These are phyloP conservation scores for Yarrowia deformans DNA, from an alignment of 805 yeast genomes.

Conservation along the genomic window DNA sequence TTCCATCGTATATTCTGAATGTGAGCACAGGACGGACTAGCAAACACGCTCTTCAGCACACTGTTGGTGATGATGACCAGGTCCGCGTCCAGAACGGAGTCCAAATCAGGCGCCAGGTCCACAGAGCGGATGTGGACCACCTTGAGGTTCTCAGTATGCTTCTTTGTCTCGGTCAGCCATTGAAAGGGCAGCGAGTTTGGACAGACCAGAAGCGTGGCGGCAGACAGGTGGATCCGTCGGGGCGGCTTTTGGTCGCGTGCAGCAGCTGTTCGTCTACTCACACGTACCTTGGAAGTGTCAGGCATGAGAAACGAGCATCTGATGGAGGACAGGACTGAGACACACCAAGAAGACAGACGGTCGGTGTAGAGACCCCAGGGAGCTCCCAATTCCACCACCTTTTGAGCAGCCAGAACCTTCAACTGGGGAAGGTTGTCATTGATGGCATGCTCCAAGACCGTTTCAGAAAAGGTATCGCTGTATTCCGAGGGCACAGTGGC, in stretches of 20 bases:
- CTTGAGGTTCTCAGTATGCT: slow-evolving; percentile 15
- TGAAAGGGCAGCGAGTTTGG: slow-evolving; percentile 22
- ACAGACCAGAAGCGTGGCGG: slow-evolving; percentile 7
- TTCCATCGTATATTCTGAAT: slow-evolving; percentile 28
- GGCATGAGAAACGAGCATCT: slow-evolving; percentile 21
- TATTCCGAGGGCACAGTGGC: slow-evolving; percentile 18
- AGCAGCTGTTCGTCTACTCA: slow-evolving; percentile 14
- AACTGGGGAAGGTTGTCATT: background rate
- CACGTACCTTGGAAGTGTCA: background rate
- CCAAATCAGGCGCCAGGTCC: background rate
- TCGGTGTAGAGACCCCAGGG: slow-evolving; percentile 5
- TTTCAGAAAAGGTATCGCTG: slow-evolving; percentile 2
- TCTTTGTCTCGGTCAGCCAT: slow-evolving; percentile 19
- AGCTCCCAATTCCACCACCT: slow-evolving; percentile 2
- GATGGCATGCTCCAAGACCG: background rate
- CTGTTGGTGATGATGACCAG: slow-evolving; percentile 15
- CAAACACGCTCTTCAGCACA: background rate
- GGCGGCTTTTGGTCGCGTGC: background rate
- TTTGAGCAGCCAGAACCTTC: background rate
- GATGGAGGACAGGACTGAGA: background rate
- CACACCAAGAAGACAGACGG: background rate
- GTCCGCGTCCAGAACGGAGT: background rate
- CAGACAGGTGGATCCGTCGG: background rate
- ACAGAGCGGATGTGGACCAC: background rate
- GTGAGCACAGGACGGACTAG: background rate